A percentile compares a stretch with the other conserved stretches of the same genome.
Conservation (phyloP, 176 grass and related monocot species). For the Urochloa ruziziensis region DNA sequence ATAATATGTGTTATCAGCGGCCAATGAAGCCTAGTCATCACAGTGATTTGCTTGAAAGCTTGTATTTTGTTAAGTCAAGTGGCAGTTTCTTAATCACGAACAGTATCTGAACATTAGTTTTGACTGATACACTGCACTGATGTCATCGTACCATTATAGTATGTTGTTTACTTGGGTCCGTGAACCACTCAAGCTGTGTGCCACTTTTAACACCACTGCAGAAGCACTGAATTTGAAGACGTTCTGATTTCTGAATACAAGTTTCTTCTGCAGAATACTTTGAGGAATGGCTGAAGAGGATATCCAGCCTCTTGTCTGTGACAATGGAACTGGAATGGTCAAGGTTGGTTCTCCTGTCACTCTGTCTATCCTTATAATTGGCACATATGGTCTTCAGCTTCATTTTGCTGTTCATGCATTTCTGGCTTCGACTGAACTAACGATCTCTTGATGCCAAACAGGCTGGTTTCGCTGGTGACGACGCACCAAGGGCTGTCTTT, state of each 20-base stretch:
- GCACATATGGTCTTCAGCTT: background rate
- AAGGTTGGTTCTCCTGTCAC: conserved; percentile 45
- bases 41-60: background rate
- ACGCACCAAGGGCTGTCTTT: conserved; percentile 83
- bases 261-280: conserved; percentile 19
- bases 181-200: background rate
- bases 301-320: conserved; percentile 77
- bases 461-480: conserved; percentile 92
- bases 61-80: background rate
- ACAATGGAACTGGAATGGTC: conserved; percentile 95
- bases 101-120: background rate
- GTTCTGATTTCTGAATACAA: background rate
- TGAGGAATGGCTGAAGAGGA: conserved; percentile 83
- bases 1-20: background rate
- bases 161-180: background rate
- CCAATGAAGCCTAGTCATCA: background rate
- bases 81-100: background rate
- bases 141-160: background rate
- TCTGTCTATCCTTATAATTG: background rate
- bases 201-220: background rate
- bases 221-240: background rate
- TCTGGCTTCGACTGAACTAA: background rate
- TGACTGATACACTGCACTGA: background rate
- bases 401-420: background rate
- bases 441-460: conserved; percentile 24